Percentiles rank a stretch among this genome's conserved stretches.
These are phyloP conservation scores for Miamiensis avidus DNA, from an alignment of 169 alveolate species.

Conservation along the genomic window DNA sequence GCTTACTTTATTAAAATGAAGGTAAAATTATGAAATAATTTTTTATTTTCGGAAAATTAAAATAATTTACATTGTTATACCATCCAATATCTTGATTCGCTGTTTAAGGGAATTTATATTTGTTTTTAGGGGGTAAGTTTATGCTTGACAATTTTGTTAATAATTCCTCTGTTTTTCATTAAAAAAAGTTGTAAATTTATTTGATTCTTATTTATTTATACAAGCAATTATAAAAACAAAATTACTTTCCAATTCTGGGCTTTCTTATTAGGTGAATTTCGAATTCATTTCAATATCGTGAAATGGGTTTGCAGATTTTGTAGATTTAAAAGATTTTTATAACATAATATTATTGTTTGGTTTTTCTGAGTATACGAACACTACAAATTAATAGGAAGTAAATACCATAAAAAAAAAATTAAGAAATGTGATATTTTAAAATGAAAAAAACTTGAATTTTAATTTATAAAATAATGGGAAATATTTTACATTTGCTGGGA, in stretches of 20 bases:
- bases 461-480: not conserved
- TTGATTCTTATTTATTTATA: no score
- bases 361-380: not conserved
- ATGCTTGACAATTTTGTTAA: slow-evolving; percentile 6
- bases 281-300: not conserved
- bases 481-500: slow-evolving; percentile 12
- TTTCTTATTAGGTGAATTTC: not conserved
- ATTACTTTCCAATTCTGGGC: not conserved
- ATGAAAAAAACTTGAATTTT: no score
- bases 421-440: no score
- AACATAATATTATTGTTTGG: not conserved
- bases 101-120: slow-evolving; percentile 24
- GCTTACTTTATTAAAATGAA: not conserved
- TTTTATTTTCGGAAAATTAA: not conserved
- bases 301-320: not conserved
- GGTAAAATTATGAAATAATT: no score
- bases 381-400: no score
- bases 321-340: not conserved
- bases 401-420: no score
- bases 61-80: not conserved
- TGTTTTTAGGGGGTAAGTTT: slow-evolving; percentile 10
- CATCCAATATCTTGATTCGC: slow-evolving; percentile 19
- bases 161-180: slow-evolving; percentile 9
- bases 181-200: no score
- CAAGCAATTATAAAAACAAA: no score